These are phyloP conservation scores for Fusarium haematococcum DNA, from an alignment of 2,329 filamentous ascomycete species.

Conservation along the genomic window DNA sequence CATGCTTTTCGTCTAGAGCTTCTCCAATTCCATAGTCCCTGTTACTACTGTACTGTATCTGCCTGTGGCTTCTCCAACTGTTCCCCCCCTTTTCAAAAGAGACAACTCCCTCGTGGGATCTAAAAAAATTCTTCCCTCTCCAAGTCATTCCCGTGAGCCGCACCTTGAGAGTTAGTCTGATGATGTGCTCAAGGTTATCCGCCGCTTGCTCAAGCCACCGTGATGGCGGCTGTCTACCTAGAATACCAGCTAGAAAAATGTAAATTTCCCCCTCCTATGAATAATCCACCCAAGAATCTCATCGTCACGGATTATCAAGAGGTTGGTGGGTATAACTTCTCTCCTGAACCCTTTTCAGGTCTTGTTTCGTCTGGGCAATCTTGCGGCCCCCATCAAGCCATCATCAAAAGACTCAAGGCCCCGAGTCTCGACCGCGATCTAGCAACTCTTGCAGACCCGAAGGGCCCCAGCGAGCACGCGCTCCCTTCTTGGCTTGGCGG, in stretches of 20 bases:
- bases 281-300: neutral
- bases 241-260: neutral
- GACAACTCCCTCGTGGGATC: neutral
- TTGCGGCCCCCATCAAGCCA: slow-evolving; percentile 17
- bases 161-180: slow-evolving; percentile 6
- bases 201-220: neutral
- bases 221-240: neutral
- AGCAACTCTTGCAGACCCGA: slow-evolving; percentile 33
- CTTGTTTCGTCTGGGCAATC: neutral
- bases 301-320: slow-evolving; percentile 6
- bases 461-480: slow-evolving; percentile 31
- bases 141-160: slow-evolving; percentile 10
- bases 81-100: neutral
- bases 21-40: slow-evolving; percentile 23
- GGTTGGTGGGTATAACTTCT: neutral
- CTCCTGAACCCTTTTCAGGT: neutral
- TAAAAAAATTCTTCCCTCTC: slow-evolving; percentile 18
- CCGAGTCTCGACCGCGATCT: slow-evolving; percentile 34
- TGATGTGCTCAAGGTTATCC: slow-evolving; percentile 16
- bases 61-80: slow-evolving; percentile 28
- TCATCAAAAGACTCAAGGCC: slow-evolving; percentile 24
- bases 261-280: neutral
- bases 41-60: neutral
- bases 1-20: slow-evolving; percentile 18
- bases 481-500: slow-evolving; percentile 22